These are phyloP conservation scores for Cucumis cinereus DNA, from an alignment of 306 rosid genomes.

Conservation along the genomic window DNA sequence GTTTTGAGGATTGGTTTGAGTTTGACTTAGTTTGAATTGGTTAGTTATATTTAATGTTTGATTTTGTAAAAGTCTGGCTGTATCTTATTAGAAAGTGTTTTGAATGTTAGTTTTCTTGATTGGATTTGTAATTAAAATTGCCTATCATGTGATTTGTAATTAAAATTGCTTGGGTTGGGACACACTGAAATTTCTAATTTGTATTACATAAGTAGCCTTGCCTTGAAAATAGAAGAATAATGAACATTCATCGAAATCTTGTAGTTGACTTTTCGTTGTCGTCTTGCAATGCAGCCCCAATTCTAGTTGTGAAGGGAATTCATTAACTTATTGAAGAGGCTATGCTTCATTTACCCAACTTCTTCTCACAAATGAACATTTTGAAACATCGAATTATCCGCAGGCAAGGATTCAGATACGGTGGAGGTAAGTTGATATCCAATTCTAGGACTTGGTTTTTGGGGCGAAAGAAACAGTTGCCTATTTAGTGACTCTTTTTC, in stretches of 20 bases:
- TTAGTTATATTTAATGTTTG: no score
- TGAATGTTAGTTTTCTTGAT: no score
- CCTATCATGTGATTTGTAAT: no score
- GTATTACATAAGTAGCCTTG: neutral
- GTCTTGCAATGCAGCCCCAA: neutral
- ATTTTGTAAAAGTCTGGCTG: no score
- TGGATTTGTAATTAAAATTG: no score
- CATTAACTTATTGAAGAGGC: neutral
- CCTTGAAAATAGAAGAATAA: neutral
- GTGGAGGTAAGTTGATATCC: constrained; percentile 26
- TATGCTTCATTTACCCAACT: neutral
- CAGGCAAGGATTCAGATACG: constrained; percentile 18
- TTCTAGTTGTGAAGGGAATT: neutral
- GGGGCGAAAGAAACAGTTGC: no score
- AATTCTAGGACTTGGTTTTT: neutral
- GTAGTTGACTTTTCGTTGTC: neutral
- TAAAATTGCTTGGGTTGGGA: neutral
- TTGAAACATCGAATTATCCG: constrained; percentile 23
- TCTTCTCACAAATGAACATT: constrained; percentile 26
- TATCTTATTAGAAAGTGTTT: no score
- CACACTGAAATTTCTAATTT: neutral
- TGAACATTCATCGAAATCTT: neutral
- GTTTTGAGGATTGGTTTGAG: no score
- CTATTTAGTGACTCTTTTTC: no score
- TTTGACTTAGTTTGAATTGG: no score